Conservation (phyloP, 345 rosid species). For the Linum lewisii region DNA sequence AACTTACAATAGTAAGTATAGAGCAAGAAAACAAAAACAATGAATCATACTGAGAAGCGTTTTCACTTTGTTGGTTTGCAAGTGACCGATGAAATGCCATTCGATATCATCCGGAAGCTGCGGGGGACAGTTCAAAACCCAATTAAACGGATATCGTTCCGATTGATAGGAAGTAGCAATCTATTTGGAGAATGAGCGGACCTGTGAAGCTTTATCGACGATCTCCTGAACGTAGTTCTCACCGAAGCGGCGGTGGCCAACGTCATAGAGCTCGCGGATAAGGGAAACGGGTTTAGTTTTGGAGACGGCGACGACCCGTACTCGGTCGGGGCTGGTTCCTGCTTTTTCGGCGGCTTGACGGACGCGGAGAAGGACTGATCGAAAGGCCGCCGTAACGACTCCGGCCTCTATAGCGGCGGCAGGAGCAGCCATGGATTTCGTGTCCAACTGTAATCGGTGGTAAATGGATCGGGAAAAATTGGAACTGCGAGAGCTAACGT, state of each 20-base stretch:
- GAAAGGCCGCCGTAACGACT: slow-evolving; percentile 36
- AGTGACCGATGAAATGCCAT: slow-evolving; percentile 87
- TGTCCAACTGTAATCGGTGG: too few relatives aligned
- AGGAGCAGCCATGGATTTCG: slow-evolving; percentile 16
- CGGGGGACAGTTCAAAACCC: neutral
- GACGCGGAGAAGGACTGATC: slow-evolving; percentile 57
- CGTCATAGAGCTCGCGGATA: slow-evolving; percentile 71
- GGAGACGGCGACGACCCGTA: slow-evolving; percentile 70
- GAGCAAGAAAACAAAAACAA: neutral
- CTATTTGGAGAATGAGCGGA: slow-evolving; percentile 4
- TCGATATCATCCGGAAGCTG: slow-evolving; percentile 82
- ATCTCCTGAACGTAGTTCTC: slow-evolving; percentile 88
- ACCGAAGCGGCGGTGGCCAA: slow-evolving; percentile 84
- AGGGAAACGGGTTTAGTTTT: slow-evolving; percentile 84
- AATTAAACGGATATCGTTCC: neutral
- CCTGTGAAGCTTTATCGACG: slow-evolving; percentile 84
- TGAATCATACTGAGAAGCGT: slow-evolving; percentile 48
- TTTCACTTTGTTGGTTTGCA: slow-evolving; percentile 92
- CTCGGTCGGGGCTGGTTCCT: slow-evolving; percentile 37
- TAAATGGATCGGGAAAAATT: too few relatives aligned
- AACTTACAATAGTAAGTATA: neutral
- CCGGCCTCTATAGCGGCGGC: slow-evolving; percentile 9
- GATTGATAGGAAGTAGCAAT: neutral
- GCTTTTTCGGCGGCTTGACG: slow-evolving; percentile 57
- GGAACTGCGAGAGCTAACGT: too few relatives aligned